Evolutionary conservation across 805 yeast species (phyloP), one percentile per base, ranked within the genome.

Genomic region (Cyberlindnera nakhonratchasimensis): DNA sequence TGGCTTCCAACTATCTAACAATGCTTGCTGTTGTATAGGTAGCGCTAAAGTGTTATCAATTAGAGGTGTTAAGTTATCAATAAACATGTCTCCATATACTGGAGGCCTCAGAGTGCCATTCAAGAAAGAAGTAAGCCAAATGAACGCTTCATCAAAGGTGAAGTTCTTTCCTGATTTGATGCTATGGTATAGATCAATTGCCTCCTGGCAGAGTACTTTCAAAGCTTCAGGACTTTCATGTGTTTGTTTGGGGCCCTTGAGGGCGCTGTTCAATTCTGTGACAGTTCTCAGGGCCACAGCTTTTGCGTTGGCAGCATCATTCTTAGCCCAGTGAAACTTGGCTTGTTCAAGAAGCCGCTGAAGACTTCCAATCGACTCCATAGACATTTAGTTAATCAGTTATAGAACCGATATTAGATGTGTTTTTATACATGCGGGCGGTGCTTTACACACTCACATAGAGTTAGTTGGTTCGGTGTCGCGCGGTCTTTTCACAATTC

Each of bases 51-150:
- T 24, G 9, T 37, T 29, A 3, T 32, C 34, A 5, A 5, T 5
- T 30, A 33, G 5, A 16, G 39, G 39, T 16, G n/a, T 17, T 13
- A 9, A 14, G 4, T 22, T 8, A 13, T 30, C 37, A 13, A 35
- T 20, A 20, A 23, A 36, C 12, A 32, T 24, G 20, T 6, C 3
- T 11, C 24, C 31, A 16, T 21, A 3, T 11, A 43, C 39, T 10
- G 58, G 57, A 5, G 54, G 55, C 20, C 30, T 39, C 8, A 46
- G 32, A 4, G 10, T 30, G 2, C 54, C 54, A 24, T 45, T 39
- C 11, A 53, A 17, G 17, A 12, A 10, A 0, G 57, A 52, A 2
- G 50, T 26, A 2, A 54, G 41, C 57, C 57, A 53, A 10, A 12
- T 11, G 3, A 54, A 17, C 6, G 31, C 24, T 16, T 47, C 41